Evolutionary conservation across 1,139 yeast genomes (phyloP).

Genomic region (Arxiozyma heterogenica): DNA sequence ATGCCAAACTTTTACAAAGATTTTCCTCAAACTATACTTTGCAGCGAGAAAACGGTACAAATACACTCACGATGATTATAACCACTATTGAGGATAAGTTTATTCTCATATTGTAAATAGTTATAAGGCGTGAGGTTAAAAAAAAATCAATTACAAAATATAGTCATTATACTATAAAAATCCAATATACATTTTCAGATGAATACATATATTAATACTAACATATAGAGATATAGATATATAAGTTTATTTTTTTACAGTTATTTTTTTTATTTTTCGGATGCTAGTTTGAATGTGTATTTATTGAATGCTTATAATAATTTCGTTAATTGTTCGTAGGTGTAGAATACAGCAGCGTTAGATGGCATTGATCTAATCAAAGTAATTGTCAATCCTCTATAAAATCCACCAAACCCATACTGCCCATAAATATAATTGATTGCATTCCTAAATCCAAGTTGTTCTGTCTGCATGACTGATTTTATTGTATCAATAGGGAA

Average conservation of each 20-base stretch:
- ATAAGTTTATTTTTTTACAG: not conserved
- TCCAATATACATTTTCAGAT: not conserved
- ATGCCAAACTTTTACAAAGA: not conserved
- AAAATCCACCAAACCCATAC: slow-evolving; percentile 51
- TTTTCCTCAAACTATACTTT: not conserved
- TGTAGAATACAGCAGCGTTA: slow-evolving; percentile 74
- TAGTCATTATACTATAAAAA: no score
- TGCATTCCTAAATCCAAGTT: slow-evolving; percentile 29
- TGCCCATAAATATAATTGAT: slow-evolving; percentile 34
- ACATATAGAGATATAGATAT: not conserved
- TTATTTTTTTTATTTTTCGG: no score
- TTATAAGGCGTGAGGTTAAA: not conserved
- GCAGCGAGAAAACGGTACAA: not conserved
- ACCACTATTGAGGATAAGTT: not conserved
- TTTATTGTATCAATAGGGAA: slow-evolving; percentile 91
- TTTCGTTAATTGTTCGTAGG: slow-evolving; percentile 50
- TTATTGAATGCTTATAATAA: not conserved
- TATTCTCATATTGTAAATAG: not conserved
- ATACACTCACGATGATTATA: no score
- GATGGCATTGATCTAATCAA: slow-evolving; percentile 78
- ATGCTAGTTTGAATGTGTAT: not conserved
- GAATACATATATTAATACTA: no score
- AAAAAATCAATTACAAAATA: no score
- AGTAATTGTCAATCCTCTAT: slow-evolving; percentile 80
- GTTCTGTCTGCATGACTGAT: slow-evolving; percentile 69